Evolutionary conservation across 2,329 filamentous ascomycete species (phyloP).

Genomic region (Kalmusia sp.): DNA sequence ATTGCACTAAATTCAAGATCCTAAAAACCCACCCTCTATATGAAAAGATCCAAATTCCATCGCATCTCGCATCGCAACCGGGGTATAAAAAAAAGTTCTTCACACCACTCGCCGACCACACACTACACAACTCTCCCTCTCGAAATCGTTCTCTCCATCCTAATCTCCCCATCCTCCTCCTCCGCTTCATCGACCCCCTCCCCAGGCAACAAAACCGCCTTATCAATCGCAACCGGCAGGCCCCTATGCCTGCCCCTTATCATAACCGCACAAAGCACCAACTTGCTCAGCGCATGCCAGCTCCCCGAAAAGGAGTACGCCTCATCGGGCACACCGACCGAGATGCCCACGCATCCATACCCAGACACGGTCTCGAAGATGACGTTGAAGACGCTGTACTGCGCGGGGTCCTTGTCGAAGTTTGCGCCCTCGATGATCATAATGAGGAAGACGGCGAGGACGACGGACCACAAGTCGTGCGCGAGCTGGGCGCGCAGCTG

Average conservation of each 20-base stretch:
- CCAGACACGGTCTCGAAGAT: slow-evolving; percentile 54
- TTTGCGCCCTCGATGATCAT: slow-evolving; percentile 51
- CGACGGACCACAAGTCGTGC: slow-evolving; percentile 55
- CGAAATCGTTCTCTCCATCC: slow-evolving; percentile 10
- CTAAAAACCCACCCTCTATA: no score
- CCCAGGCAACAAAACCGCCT: slow-evolving; percentile 50
- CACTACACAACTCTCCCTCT: slow-evolving; percentile 7
- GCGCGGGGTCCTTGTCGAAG: slow-evolving; percentile 44
- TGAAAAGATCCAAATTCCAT: no score
- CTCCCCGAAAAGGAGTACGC: slow-evolving; percentile 56
- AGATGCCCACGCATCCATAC: slow-evolving; percentile 53
- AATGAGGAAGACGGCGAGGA: slow-evolving; percentile 54
- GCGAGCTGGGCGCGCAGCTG: slow-evolving; percentile 56
- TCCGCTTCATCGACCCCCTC: slow-evolving; percentile 38
- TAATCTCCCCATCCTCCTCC: slow-evolving; percentile 45
- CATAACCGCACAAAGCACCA: slow-evolving; percentile 64
- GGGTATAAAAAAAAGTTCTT: neutral
- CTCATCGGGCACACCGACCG: slow-evolving; percentile 52
- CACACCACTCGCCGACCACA: neutral
- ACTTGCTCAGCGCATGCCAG: slow-evolving; percentile 59
- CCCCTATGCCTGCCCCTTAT: slow-evolving; percentile 62
- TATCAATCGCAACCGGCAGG: slow-evolving; percentile 63
- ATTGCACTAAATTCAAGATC: no score
- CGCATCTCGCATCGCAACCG: neutral
- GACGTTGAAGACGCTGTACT: slow-evolving; percentile 53